Evolutionary conservation across 169 alveolate genomes (phyloP), one percentile per base, ranked within the genome.

Genomic region (Plasmodium coatneyi): DNA sequence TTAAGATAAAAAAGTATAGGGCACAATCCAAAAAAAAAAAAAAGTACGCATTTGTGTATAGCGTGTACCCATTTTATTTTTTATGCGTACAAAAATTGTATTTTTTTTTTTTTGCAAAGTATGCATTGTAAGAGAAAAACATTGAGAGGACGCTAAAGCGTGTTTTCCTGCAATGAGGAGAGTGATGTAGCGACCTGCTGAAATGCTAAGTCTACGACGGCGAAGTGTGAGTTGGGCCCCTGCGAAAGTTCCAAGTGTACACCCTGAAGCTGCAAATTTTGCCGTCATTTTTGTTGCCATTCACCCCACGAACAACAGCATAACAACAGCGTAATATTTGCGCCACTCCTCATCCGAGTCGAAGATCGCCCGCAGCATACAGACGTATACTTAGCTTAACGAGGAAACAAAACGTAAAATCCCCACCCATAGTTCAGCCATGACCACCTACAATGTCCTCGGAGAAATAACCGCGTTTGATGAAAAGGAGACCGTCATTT

Each of bases 391-490:
- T 4, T 60, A n/a, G 32, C 74, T 19, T 60, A 60, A 60, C 74
- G 74, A 60, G 74, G 74, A 60, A 60, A 60, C 25, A 5, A 60
- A 60, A 60, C 74, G 28, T n/a, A 19, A 60, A n/a, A 19, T 60
- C 32, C 36, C 12, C 25, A 25, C 32, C 32, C 32, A 60, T 25
- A n/a, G 30, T 9, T n/a, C 32, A 60, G 74, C 74, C 74, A 84
- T 84, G 92, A 82, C 92, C 12, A 84, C 80, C 5, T 84, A 84
- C 60, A 84, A 84, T 72, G 92, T 84, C n/a, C 78, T 84, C 9
- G 92, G 92, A 14, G 92, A 84, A 84, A 25, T 84, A 46, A 46
- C 92, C n/a, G 52, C 84, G 30, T 72, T 84, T 71, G 80, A 84
- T 43, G 92, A 84, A 25, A 71, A 84, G 76, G 92, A 84, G 79